phyloP scores from a whole-genome alignment of 257 asterid species.

The Schizonepeta tenuifolia region DNA sequence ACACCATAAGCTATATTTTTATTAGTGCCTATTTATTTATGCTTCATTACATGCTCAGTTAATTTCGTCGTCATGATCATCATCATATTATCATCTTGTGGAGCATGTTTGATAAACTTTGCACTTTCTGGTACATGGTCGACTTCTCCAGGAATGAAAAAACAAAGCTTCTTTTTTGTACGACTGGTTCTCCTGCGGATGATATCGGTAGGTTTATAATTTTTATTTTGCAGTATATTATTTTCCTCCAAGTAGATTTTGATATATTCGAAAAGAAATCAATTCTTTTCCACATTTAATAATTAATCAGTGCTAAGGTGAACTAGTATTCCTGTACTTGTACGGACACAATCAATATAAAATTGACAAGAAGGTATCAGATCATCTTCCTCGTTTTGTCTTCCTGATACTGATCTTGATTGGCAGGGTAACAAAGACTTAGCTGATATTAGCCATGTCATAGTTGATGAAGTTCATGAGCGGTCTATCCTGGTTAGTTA shows the following conservation, averaged over 20 bases:
- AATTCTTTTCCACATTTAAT: background rate
- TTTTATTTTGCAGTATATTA: background rate
- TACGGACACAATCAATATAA: constrained; percentile 16
- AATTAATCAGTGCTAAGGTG: constrained; percentile 8
- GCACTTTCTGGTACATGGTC: constrained; percentile 35
- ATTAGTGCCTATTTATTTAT: constrained; percentile 1
- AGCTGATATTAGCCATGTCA: constrained; percentile 82
- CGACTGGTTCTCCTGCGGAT: constrained; percentile 98
- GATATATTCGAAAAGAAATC: background rate
- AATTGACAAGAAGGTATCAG: constrained; percentile 17
- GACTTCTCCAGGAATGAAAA: constrained; percentile 68
- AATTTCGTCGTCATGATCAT: constrained; percentile 15
- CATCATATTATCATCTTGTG: constrained; percentile 10
- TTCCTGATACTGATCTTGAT: constrained; percentile 30
- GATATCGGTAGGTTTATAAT: constrained; percentile 67
- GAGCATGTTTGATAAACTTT: constrained; percentile 25
- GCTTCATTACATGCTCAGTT: background rate
- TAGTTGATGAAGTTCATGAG: constrained; percentile 99
- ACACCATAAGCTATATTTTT: constrained; percentile 26
- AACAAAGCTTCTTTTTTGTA: constrained; percentile 96
- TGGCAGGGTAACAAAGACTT: constrained; percentile 88
- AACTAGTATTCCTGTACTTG: constrained; percentile 1
- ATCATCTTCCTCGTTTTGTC: constrained; percentile 25
- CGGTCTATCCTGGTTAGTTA: constrained; percentile 94
- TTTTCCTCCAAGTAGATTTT: constrained; percentile 28